Evolutionary conservation across 1,284 basidiomycete species (phyloP).

Genomic region (Marasmius sp.): DNA sequence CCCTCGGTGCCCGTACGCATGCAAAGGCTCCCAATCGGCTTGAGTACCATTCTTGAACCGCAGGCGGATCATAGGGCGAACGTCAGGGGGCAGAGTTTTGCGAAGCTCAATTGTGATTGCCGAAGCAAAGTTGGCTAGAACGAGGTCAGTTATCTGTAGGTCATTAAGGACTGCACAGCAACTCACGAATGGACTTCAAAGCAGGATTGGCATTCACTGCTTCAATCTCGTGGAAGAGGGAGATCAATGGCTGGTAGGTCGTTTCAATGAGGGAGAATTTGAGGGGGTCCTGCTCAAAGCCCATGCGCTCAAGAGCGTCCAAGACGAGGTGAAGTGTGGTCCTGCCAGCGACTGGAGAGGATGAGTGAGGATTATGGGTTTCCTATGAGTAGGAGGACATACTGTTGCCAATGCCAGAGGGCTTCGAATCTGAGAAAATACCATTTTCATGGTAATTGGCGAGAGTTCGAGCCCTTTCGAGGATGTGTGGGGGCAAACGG

Average conservation of each 20-base stretch:
- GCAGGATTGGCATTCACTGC: background rate
- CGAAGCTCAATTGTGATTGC: background rate
- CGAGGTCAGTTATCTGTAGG: background rate
- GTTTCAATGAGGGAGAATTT: background rate
- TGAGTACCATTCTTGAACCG: background rate
- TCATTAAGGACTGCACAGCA: background rate
- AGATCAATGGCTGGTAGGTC: background rate
- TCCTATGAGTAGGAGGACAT: background rate
- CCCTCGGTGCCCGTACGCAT: background rate
- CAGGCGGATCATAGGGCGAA: background rate
- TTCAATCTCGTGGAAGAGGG: background rate
- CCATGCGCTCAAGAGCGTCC: background rate
- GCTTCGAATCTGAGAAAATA: background rate
- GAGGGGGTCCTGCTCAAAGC: background rate
- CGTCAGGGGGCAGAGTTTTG: background rate
- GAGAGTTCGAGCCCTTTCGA: background rate
- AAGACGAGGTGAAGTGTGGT: background rate
- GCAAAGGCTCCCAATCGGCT: background rate
- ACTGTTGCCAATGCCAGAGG: background rate
- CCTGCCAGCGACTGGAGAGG: background rate
- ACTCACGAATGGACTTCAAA: background rate
- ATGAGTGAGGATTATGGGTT: too few species aligned
- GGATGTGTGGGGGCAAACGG: background rate
- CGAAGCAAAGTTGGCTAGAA: background rate
- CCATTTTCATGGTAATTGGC: slow-evolving; percentile 2